Conservation (phyloP, 2,329 filamentous ascomycete genomes). For the Aureobasidium sp. region DNA sequence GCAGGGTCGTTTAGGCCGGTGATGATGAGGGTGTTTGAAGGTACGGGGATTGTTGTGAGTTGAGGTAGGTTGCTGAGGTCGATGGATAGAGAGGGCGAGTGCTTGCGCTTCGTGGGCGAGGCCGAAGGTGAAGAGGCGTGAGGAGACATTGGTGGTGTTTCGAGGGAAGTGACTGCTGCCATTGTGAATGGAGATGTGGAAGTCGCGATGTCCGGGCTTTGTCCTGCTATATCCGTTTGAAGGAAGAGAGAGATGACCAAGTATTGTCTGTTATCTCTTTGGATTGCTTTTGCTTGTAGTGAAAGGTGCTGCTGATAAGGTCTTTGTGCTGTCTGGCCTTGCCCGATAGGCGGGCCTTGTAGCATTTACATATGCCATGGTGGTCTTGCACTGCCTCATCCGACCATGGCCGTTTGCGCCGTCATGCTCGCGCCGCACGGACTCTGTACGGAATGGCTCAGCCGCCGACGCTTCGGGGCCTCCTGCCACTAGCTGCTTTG, state of each 20-base stretch:
- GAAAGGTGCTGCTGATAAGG: background rate
- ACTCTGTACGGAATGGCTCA: background rate
- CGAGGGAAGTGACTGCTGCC: background rate
- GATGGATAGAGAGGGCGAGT: conserved; percentile 51
- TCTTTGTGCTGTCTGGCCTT: background rate
- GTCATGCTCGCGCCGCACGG: background rate
- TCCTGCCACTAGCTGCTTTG: background rate
- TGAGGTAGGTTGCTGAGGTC: conserved; percentile 67
- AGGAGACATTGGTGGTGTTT: conserved; percentile 1
- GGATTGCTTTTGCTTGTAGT: background rate
- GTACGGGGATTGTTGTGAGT: conserved; percentile 60
- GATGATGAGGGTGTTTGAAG: conserved; percentile 76
- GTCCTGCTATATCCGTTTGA: background rate
- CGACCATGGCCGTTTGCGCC: background rate
- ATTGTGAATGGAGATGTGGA: background rate
- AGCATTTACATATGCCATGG: background rate
- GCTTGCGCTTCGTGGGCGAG: conserved; percentile 18
- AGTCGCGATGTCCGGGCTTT: background rate
- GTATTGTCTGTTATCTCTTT: background rate
- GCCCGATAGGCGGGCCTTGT: background rate
- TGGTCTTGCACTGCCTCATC: background rate
- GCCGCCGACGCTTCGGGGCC: background rate
- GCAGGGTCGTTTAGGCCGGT: conserved; percentile 67
- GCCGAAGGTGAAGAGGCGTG: background rate
- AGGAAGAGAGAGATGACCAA: background rate